Evolutionary conservation across 345 rosid species (phyloP).

Genomic region (Eucalyptus regnans): DNA sequence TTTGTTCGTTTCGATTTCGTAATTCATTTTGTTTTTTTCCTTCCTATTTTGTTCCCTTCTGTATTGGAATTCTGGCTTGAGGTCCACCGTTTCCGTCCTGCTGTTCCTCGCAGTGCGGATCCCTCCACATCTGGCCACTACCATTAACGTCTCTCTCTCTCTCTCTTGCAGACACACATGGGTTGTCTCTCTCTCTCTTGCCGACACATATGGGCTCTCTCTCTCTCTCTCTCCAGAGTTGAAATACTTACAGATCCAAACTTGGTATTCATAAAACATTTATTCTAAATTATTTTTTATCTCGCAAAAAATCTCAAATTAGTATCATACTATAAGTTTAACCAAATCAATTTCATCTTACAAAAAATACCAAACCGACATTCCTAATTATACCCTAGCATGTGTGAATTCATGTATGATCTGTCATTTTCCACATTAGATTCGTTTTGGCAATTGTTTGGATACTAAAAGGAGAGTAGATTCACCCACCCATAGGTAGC

Average conservation of each 20-base stretch:
- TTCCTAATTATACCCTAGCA: neutral
- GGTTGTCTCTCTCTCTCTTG: neutral
- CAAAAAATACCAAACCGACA: neutral
- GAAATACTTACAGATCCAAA: neutral
- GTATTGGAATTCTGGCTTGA: neutral
- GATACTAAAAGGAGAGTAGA: neutral
- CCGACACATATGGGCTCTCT: neutral
- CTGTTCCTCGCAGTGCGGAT: neutral
- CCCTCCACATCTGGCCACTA: neutral
- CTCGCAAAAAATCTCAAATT: neutral
- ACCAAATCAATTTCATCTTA: neutral
- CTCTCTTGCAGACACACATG: neutral
- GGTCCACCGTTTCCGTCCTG: neutral
- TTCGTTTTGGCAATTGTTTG: fast-evolving
- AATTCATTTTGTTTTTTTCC: neutral
- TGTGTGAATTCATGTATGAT: neutral
- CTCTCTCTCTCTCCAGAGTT: neutral
- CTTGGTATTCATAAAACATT: neutral
- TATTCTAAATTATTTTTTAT: neutral
- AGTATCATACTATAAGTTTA: neutral
- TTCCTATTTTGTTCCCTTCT: neutral
- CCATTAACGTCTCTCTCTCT: neutral
- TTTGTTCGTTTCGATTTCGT: neutral
- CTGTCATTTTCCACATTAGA: fast-evolving
- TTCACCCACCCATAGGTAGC: too few relatives aligned